Evolutionary conservation across 164 flowering plant species (phyloP).

Genomic region (Cinnamomum micranthum): DNA sequence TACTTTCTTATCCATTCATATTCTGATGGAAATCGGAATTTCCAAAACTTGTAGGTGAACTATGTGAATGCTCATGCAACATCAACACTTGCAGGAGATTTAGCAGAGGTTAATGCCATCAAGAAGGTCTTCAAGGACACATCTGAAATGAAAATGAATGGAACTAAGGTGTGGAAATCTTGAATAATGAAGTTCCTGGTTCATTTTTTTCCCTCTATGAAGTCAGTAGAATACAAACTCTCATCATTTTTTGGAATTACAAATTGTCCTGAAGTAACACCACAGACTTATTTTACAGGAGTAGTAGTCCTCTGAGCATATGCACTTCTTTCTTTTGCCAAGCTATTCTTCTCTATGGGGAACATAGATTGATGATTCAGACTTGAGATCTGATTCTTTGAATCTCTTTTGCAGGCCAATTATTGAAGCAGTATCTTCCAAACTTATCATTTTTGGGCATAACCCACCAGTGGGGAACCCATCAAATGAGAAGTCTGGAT

Average conservation of each 20-base stretch:
- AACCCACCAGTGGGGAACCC: no score
- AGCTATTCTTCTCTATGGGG: not conserved
- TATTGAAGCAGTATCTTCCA: no score
- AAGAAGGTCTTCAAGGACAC: constrained; percentile 62
- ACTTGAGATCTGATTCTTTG: not conserved
- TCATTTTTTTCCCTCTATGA: not conserved
- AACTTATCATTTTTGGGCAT: no score
- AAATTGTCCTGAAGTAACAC: not conserved
- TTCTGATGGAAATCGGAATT: not conserved
- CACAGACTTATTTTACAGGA: not conserved
- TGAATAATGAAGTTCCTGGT: not conserved
- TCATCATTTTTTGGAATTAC: not conserved
- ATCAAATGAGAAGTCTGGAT: no score
- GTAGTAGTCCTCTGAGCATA: not conserved
- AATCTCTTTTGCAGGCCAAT: no score
- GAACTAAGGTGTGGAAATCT: constrained; percentile 39
- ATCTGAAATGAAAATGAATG: constrained; percentile 63
- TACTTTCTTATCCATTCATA: not conserved
- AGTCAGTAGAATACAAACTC: not conserved
- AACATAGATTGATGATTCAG: not conserved
- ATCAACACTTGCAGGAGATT: constrained; percentile 63
- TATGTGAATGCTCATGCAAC: constrained; percentile 69
- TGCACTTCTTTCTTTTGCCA: no score
- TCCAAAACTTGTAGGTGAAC: constrained; percentile 43
- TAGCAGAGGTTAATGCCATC: constrained; percentile 66